Evolutionary conservation across 257 asterid genomes (phyloP), one percentile per base, ranked within the genome.

Genomic region (Paulownia fortunei): DNA sequence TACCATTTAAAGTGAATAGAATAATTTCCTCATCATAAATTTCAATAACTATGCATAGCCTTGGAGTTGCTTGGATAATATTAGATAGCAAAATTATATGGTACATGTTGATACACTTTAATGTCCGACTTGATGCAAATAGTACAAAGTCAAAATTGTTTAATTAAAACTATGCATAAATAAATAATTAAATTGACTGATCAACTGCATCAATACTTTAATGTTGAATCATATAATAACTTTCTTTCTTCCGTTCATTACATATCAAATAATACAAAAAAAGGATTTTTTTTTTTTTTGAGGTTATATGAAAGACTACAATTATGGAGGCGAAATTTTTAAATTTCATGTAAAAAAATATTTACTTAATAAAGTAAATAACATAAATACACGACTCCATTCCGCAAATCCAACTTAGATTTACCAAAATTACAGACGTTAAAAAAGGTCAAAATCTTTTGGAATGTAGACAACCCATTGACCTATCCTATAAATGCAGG

Each of bases 401-500:
- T 32, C 37, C 44, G 44, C 51, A 69, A n/a, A 81, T 63, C 65
- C 32, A 19, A 44, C 24, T 4, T 67, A 47, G 42, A 41, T 55
- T 59, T 74, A 44, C 36, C 63, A 61, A 75, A 80, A 47, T 61
- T 47, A 75, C 63, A 63, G 18, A 51, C 21, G 69, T 39, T 4
- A 26, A 76, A 77, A 70, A 64, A 21, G 37, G 79, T 65, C 46
- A 54, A 44, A 16, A 18, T 5, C 21, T 41, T 47, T 32, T 58
- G 63, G 47, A 34, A 46, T 44, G 10, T 26, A 19, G 54, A 64
- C 52, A 24, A 46, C 66, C 47, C 58, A 74, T 67, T 69, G 73
- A 78, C 78, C 77, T 27, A 30, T 12, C 30, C 49, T 26, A 66
- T 76, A 65, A 64, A 76, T 76, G 69, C 21, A 60, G 3, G 55